Evolutionary conservation across 768 basidiomycete species (phyloP).

Genomic region (Termitomyces sp.): DNA sequence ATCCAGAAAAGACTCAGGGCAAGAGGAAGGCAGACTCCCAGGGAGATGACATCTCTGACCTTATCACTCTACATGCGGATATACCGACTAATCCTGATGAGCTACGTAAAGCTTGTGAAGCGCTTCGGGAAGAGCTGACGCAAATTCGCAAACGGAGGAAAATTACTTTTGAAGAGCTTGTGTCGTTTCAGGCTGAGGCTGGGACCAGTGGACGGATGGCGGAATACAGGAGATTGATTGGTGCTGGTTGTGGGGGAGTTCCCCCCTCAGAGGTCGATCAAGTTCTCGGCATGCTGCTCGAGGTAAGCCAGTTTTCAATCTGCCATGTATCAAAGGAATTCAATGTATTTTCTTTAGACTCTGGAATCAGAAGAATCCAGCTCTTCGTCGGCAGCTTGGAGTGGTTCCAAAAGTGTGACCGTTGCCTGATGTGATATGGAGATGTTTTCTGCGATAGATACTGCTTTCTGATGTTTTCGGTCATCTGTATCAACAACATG

Average conservation of each 20-base stretch:
- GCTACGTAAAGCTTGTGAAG: slow-evolving; percentile 54
- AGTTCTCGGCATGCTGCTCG: slow-evolving; percentile 79
- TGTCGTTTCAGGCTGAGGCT: slow-evolving; percentile 82
- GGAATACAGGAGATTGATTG: slow-evolving; percentile 86
- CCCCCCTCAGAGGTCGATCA: slow-evolving; percentile 86
- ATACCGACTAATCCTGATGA: slow-evolving; percentile 58
- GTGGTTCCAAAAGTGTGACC: slow-evolving; percentile 29
- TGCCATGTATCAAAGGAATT: neutral
- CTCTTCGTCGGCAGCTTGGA: slow-evolving; percentile 52
- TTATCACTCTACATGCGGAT: slow-evolving; percentile 55
- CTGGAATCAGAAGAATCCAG: slow-evolving; percentile 81
- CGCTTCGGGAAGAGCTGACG: slow-evolving; percentile 61
- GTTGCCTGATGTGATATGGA: slow-evolving; percentile 11
- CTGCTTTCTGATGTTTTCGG: neutral
- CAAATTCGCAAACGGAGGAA: slow-evolving; percentile 68
- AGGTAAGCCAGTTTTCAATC: slow-evolving; percentile 46
- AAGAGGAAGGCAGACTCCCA: slow-evolving; percentile 51
- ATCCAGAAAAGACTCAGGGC: slow-evolving; percentile 48
- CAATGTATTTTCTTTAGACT: slow-evolving; percentile 45
- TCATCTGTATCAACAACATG: neutral
- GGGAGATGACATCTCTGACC: slow-evolving; percentile 63
- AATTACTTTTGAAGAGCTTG: slow-evolving; percentile 71
- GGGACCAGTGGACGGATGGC: slow-evolving; percentile 88
- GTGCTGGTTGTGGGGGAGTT: slow-evolving; percentile 86
- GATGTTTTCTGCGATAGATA: neutral